phyloP scores from a whole-genome alignment of 2,329 filamentous ascomycete genomes.

The Tolypocladium capitatum region DNA sequence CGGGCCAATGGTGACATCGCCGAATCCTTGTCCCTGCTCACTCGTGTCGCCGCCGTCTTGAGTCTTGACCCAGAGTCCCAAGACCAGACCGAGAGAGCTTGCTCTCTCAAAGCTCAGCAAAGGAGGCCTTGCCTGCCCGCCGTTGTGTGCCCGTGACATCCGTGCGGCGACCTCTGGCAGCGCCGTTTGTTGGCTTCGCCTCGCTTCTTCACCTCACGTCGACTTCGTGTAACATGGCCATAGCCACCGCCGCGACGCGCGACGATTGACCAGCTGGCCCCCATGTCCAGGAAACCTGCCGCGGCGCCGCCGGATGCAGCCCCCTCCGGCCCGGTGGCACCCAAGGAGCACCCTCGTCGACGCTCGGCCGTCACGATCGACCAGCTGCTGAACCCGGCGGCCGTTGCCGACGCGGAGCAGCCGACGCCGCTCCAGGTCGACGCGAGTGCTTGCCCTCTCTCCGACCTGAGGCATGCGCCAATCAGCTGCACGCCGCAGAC shows the following conservation, averaged over 20 bases:
- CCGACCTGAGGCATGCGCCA: not conserved
- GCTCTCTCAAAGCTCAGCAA: too few species aligned
- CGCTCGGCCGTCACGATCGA: not conserved
- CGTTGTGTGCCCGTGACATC: too few species aligned
- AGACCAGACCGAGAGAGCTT: too few species aligned
- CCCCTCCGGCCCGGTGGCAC: not conserved
- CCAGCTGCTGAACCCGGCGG: conserved; percentile 6
- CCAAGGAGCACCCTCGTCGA: not conserved
- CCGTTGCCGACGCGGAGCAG: conserved; percentile 6
- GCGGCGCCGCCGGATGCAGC: not conserved
- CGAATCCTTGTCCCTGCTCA: too few species aligned
- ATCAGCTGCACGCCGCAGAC: not conserved
- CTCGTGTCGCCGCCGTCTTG: too few species aligned
- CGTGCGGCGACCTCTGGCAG: not conserved
- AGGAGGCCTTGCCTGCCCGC: too few species aligned
- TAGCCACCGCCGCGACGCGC: not conserved
- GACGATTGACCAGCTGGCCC: not conserved
- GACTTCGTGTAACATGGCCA: not conserved
- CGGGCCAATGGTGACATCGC: too few species aligned
- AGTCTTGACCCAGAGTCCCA: too few species aligned
- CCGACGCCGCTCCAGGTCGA: conserved; percentile 13
- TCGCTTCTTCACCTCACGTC: not conserved
- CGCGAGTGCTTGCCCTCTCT: conserved; percentile 4
- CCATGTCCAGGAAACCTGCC: not conserved
- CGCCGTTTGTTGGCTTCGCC: not conserved